phyloP scores from a whole-genome alignment of 192 early-diverging fungal species.

The Backusella australiensis region DNA sequence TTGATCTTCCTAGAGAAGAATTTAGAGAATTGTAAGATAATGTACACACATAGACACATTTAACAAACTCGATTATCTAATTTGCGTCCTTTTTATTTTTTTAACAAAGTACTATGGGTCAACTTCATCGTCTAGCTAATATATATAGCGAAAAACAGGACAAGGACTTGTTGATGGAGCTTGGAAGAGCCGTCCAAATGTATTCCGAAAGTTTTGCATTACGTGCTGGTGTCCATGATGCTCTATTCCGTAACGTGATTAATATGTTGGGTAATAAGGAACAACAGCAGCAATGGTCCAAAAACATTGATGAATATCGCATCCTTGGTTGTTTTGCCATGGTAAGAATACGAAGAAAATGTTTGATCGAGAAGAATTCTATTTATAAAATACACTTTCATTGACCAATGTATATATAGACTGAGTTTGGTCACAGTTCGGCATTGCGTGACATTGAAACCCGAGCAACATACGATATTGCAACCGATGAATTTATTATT shows the following conservation, averaged over 20 bases:
- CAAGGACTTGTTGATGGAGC: constrained; percentile 4
- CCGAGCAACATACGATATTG: constrained; percentile 59
- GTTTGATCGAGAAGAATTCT: neutral
- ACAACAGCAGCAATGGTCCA: constrained; percentile 53
- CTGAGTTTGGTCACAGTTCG: constrained; percentile 62
- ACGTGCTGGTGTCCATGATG: constrained; percentile 61
- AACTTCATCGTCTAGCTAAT: constrained; percentile 44
- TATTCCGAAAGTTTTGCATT: constrained; percentile 60
- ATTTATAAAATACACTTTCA: neutral
- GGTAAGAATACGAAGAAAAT: constrained; percentile 31
- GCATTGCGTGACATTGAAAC: constrained; percentile 64
- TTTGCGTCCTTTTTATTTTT: neutral
- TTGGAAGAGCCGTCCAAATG: constrained; percentile 14
- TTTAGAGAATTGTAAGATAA: constrained; percentile 49
- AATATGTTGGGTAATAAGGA: constrained; percentile 56
- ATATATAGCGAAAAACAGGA: constrained; percentile 23
- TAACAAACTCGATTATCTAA: neutral
- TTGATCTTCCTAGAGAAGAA: constrained; percentile 45
- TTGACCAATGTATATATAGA: constrained; percentile 35
- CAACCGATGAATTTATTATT: constrained; percentile 57
- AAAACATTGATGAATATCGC: constrained; percentile 50
- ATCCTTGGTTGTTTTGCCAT: constrained; percentile 67
- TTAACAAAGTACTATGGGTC: constrained; percentile 45
- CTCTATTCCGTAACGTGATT: constrained; percentile 55
- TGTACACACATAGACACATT: neutral